Conservation (phyloP, 2,329 filamentous ascomycete genomes). For the Trichoderma atrobrunneum region DNA sequence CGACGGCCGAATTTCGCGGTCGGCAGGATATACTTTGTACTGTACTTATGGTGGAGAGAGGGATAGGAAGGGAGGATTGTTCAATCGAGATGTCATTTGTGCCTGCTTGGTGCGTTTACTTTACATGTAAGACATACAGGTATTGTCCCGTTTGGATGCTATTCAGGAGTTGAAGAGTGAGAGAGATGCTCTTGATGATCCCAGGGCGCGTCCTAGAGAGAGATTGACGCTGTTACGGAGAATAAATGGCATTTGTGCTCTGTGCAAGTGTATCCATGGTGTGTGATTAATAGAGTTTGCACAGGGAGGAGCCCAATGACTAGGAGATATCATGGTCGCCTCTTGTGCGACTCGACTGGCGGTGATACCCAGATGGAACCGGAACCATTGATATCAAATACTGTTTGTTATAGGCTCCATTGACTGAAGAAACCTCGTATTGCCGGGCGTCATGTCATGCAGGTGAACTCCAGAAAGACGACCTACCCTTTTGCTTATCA, state of each 20-base stretch:
- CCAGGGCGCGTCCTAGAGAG: background rate
- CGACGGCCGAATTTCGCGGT: background rate
- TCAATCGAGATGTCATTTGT: background rate
- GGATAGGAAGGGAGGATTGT: background rate
- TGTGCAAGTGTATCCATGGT: background rate
- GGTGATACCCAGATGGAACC: conserved; percentile 10
- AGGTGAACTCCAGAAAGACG: background rate
- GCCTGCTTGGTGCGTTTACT: background rate
- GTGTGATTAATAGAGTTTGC: background rate
- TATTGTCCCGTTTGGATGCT: background rate
- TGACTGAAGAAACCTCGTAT: background rate
- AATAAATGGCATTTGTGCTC: background rate
- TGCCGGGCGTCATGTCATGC: background rate
- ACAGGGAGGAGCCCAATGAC: background rate
- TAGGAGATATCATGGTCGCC: background rate
- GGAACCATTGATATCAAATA: background rate
- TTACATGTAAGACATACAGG: background rate
- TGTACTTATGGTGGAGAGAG: background rate
- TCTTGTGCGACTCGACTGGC: conserved; percentile 13
- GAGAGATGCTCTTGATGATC: background rate
- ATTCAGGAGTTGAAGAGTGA: background rate
- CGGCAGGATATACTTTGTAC: background rate
- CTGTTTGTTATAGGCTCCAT: background rate
- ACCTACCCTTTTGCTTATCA: background rate
- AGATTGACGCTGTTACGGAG: background rate